Percentiles rank a stretch among this genome's conserved stretches.
These are phyloP conservation scores for Euphorbia peplus DNA, from an alignment of 345 rosid species.

Conservation along the genomic window DNA sequence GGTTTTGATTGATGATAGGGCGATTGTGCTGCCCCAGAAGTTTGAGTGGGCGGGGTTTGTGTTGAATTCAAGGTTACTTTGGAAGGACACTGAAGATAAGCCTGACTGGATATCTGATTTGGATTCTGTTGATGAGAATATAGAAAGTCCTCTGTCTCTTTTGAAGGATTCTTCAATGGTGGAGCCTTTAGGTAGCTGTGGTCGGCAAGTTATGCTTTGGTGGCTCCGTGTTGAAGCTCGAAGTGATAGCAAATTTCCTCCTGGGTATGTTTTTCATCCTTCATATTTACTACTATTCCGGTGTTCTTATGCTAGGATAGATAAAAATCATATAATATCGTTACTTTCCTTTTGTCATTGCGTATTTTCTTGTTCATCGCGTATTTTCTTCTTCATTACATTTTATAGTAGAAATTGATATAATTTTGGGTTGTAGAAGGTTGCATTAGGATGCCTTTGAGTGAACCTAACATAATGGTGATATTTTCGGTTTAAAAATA, in stretches of 20 bases:
- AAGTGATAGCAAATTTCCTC: constrained; percentile 96
- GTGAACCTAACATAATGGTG: not conserved
- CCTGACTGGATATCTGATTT: constrained; percentile 85
- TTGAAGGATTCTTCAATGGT: constrained; percentile 67
- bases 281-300: not conserved
- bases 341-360: no score
- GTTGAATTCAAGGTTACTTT: constrained; percentile 80
- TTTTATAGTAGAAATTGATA: constrained; percentile 1
- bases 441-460: not conserved
- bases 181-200: constrained; percentile 96
- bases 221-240: constrained; percentile 99
- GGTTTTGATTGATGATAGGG: constrained; percentile 69
- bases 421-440: constrained; percentile 3
- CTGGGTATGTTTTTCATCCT: constrained; percentile 54
- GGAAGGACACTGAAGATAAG: constrained; percentile 66
- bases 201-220: constrained; percentile 86
- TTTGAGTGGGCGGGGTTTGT: constrained; percentile 98
- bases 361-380: not conserved
- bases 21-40: constrained; percentile 74
- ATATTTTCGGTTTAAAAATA: not conserved
- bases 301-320: not conserved
- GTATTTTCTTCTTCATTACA: not conserved
- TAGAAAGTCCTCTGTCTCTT: constrained; percentile 74
- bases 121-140: constrained; percentile 41
- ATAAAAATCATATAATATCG: not conserved